Base-by-base conservation (phyloP, 768 basidiomycete genomes). In the Gyrodon lividus region DNA sequence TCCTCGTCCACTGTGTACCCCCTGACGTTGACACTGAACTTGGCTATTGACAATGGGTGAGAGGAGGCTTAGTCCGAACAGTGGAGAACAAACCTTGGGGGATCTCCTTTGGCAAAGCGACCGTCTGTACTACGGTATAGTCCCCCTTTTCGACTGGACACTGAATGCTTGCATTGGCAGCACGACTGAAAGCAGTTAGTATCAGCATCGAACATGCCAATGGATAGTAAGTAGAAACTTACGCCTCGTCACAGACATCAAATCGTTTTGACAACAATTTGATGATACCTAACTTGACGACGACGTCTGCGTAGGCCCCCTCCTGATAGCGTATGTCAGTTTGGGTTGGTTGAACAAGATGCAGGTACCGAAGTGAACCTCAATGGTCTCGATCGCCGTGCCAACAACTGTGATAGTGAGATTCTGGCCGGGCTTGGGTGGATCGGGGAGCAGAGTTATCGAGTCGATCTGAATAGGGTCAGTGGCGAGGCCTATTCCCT, bases 221-320 rank as follows among this genome's bases (percentile, higher is more conserved):
- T 43, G 20, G n/a, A 10, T 28, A 10, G 28, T 2, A 2, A 28
- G 23, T 28, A 51, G 17, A 26, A 17, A 82, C 94, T 62, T 75
- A 97, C 91, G 94, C 93, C 71, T 98, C 95, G 53, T 95, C 78
- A 66, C 96, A 98, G 28, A 98, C 71, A 58, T 98, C 92, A 59
- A 98, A 96, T 16, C 58, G 64, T 74, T 91, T 97, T 40, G 75
- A 70, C 28, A 98, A 72, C n/a, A 98, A 67, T 74, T 92, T 97
- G 64, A 99, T 81, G 24, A 92, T 72, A 22, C 97, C 97, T n/a
- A 98, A 77, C 69, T 98, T 98, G 50, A 99, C 96, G 1, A 72
- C 71, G 4, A 99, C 93, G 58, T 95, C 84, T 7, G 88, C 96
- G 60, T 82, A 89, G 34, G 96, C 89, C 5, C 97, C 97, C 5